A percentile compares a stretch with the other conserved stretches of the same genome.
phyloP scores from a whole-genome alignment of 2,329 filamentous ascomycete genomes.

The Microdochium nivale region DNA sequence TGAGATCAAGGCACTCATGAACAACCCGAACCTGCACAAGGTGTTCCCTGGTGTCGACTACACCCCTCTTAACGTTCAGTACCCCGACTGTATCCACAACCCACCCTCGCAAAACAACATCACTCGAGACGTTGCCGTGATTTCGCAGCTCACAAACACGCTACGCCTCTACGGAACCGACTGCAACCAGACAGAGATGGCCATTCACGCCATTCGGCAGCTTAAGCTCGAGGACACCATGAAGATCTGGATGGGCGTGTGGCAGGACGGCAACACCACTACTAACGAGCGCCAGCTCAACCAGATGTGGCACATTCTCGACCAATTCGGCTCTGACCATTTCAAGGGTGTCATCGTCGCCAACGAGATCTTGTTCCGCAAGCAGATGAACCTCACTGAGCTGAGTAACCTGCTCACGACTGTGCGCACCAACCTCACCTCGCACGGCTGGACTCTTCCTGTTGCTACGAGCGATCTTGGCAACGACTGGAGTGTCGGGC shows the following conservation, averaged over 20 bases:
- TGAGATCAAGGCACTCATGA: constrained; percentile 74
- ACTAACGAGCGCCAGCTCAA: constrained; percentile 75
- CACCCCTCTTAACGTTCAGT: constrained; percentile 84
- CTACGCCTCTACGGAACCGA: constrained; percentile 90
- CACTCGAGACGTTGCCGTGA: constrained; percentile 81
- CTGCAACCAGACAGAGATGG: constrained; percentile 95
- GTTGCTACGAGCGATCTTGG: constrained; percentile 86
- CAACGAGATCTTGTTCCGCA: constrained; percentile 69
- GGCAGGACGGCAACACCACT: constrained; percentile 76
- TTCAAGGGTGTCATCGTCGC: constrained; percentile 80
- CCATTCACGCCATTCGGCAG: constrained; percentile 70
- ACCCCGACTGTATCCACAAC: constrained; percentile 68
- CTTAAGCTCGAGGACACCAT: constrained; percentile 63
- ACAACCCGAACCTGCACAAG: constrained; percentile 76
- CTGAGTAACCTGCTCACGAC: constrained; percentile 57
- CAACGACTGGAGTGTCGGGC: constrained; percentile 68
- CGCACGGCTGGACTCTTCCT: constrained; percentile 58
- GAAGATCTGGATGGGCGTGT: constrained; percentile 92
- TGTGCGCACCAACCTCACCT: constrained; percentile 65
- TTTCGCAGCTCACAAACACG: constrained; percentile 82
- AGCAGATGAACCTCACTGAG: constrained; percentile 60
- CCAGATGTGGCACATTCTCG: constrained; percentile 79
- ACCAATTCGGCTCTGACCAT: constrained; percentile 54
- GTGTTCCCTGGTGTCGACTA: constrained; percentile 96
- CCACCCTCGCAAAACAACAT: constrained; percentile 90